Evolutionary conservation across 495 filamentous ascomycete genomes (phyloP).

Genomic region (Neurospora sp.): DNA sequence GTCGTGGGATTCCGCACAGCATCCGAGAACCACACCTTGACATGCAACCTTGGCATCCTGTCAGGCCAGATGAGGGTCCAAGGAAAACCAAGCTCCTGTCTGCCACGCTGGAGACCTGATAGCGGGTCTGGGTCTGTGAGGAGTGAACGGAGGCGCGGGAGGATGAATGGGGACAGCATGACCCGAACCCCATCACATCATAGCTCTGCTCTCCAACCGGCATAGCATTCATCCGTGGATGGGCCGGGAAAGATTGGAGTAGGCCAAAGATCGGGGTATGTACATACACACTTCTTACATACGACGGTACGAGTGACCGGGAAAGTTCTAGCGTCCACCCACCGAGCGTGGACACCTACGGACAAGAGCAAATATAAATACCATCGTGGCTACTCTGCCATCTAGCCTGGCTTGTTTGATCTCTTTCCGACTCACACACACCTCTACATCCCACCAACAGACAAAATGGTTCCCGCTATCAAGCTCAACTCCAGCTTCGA

Average conservation of each 20-base stretch:
- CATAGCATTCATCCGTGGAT: neutral
- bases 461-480: slow-evolving; percentile 43
- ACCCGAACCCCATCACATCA: neutral
- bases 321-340: neutral
- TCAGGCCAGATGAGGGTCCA: slow-evolving; percentile 5
- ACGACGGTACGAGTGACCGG: neutral
- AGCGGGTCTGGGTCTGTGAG: slow-evolving; percentile 20
- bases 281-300: neutral
- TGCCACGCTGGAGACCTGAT: slow-evolving; percentile 11
- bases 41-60: slow-evolving; percentile 11
- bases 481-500: slow-evolving; percentile 73
- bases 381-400: slow-evolving; percentile 6
- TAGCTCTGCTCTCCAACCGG: neutral
- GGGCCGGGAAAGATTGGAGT: neutral
- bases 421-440: slow-evolving; percentile 3
- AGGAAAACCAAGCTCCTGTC: slow-evolving; percentile 4
- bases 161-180: neutral
- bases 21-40: slow-evolving; percentile 5
- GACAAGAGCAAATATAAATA: slow-evolving; percentile 19
- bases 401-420: slow-evolving; percentile 4
- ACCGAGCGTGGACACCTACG: slow-evolving; percentile 1
- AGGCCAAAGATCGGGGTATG: neutral
- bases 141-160: slow-evolving; percentile 3
- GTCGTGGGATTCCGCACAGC: slow-evolving; percentile 6
- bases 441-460: neutral